Base-by-base conservation (phyloP, 306 rosid genomes). In the Ochetophila trinervis region DNA sequence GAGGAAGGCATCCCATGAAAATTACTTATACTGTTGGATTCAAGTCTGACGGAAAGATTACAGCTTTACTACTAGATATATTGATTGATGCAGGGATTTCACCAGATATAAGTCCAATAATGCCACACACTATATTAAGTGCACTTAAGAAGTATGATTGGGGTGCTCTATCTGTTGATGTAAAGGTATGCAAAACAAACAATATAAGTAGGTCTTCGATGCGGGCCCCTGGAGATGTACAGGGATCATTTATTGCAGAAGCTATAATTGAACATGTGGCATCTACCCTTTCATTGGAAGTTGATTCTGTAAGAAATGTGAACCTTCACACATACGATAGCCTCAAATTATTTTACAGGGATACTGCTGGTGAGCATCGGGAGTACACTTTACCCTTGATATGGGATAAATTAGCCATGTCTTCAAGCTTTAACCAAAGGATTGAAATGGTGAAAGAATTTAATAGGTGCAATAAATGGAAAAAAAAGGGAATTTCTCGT, bases 1-100 rank as follows among this genome's bases (percentile, higher is more conserved):
- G 96, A 75, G 98, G 98, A 75, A 82, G 98, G 78, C 98, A 93
- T 83, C 95, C 98, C 44, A 82, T 93, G 95, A 89, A 87, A 78
- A 81, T 93, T 71, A 89, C 81, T 42, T 93, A 89, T 67, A 82
- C 69, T 65, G 97, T 87, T 35, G 94, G 98, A 67, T 93, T 93
- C 73, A 93, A 80, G 82, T 77, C 82, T 54, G 80, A 79, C 60
- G 98, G 98, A 59, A 93, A 89, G 79, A 84, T 93, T 60, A 93
- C 98, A 30, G 95, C 89, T 61, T 66, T 89, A 61, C 68, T 89
- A 20, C 86, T 93, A 70, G 70, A 82, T 34, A 84, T 93, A 80
- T 79, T 93, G 79, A 67, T 93, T 22, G 55, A 93, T 70, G 96
- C 97, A 36, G 98, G 98, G 62, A 77, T 79, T 72, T 77, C 79